phyloP scores from a whole-genome alignment of 768 basidiomycete genomes.

The Hericium coralloides region DNA sequence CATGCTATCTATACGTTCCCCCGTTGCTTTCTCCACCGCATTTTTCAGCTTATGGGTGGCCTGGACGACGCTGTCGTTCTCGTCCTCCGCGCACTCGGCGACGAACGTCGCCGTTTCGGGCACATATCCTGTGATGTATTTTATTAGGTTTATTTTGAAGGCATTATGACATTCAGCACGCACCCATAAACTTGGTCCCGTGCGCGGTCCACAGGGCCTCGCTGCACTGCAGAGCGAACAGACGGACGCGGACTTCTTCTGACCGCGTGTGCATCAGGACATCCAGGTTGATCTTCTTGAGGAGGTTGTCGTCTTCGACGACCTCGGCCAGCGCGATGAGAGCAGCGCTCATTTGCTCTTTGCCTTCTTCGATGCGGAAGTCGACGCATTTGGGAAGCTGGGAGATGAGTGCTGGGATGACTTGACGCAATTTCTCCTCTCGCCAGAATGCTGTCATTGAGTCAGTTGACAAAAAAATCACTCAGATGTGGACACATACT shows the following conservation, averaged over 20 bases:
- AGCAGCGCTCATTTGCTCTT: conserved; percentile 5
- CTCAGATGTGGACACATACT: conserved; percentile 35
- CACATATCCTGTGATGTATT: conserved; percentile 48
- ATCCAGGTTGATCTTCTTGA: conserved; percentile 76
- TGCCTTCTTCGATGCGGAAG: conserved; percentile 21
- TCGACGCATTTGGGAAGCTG: conserved; percentile 41
- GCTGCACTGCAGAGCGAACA: conserved; percentile 61
- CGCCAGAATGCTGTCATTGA: conserved; percentile 75
- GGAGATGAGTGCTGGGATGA: conserved; percentile 48
- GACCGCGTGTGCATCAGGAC: conserved; percentile 86
- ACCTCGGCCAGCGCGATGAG: conserved; percentile 40
- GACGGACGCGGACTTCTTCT: conserved; percentile 61
- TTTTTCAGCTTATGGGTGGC: conserved; percentile 60
- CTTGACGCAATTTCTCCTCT: conserved; percentile 62
- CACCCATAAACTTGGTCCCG: conserved; percentile 68
- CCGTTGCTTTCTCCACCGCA: conserved; percentile 64
- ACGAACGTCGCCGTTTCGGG: conserved; percentile 82
- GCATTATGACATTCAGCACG: conserved; percentile 16
- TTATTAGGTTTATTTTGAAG: background rate
- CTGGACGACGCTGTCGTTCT: conserved; percentile 72
- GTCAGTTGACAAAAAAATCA: background rate
- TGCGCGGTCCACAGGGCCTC: conserved; percentile 70
- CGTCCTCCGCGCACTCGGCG: conserved; percentile 81
- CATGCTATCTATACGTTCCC: conserved; percentile 19
- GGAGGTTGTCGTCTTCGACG: conserved; percentile 43